Evolutionary conservation across 2,329 filamentous ascomycete species (phyloP).

Genomic region (Xylaria multiplex): DNA sequence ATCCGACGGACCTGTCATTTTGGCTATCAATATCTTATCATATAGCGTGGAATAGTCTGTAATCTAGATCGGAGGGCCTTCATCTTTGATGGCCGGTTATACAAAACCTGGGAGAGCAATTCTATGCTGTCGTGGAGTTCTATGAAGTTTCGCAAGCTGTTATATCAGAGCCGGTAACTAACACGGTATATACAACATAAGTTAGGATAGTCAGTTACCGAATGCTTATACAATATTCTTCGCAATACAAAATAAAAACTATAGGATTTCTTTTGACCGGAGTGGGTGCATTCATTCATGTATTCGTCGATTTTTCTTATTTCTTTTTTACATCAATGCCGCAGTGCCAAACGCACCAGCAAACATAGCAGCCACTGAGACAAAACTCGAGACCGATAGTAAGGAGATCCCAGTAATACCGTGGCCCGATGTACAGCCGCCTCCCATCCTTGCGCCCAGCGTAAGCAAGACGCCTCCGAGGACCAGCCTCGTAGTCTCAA

Average conservation of each 20-base stretch:
- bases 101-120: neutral
- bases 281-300: neutral
- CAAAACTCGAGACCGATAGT: constrained; percentile 68
- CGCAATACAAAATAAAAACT: neutral
- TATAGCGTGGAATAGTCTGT: too few relatives aligned
- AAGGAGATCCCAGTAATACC: constrained; percentile 74
- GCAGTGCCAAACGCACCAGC: constrained; percentile 56
- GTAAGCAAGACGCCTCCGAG: constrained; percentile 67
- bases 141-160: neutral
- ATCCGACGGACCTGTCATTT: neutral
- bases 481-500: constrained; percentile 54
- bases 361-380: constrained; percentile 70
- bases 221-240: neutral
- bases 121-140: neutral
- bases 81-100: too few relatives aligned
- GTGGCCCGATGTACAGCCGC: constrained; percentile 75
- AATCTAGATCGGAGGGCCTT: too few relatives aligned
- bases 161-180: neutral
- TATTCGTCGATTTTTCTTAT: neutral
- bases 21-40: neutral
- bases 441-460: constrained; percentile 69
- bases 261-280: neutral
- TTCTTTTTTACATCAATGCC: constrained; percentile 29
- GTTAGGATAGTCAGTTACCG: neutral
- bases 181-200: too few relatives aligned